Percentiles rank a stretch among this genome's conserved stretches.
Conservation (phyloP, 805 yeast species). For the Candida quercuum region DNA sequence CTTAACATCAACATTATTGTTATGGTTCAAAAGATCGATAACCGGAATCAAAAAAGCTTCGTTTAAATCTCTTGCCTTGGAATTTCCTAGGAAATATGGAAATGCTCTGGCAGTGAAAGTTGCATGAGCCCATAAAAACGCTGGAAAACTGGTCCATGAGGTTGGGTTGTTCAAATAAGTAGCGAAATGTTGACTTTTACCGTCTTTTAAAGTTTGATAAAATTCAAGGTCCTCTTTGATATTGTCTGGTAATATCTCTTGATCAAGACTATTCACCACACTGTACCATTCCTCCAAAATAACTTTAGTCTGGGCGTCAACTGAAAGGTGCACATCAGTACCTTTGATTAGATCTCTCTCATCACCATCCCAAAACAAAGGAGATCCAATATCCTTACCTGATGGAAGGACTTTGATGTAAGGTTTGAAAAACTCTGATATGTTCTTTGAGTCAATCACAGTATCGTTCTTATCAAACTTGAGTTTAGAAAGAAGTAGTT, state of each 20-base stretch:
- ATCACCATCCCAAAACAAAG: constrained; percentile 57
- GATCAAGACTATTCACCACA: constrained; percentile 19
- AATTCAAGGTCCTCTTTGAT: constrained; percentile 23
- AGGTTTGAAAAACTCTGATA: constrained; percentile 28
- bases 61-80: constrained; percentile 31
- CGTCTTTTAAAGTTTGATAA: constrained; percentile 20
- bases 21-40: constrained; percentile 75
- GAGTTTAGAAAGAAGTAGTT: constrained; percentile 36
- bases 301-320: constrained; percentile 38
- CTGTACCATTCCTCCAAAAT: constrained; percentile 59
- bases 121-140: constrained; percentile 70
- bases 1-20: constrained; percentile 49
- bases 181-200: constrained; percentile 21
- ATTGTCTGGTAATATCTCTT: constrained; percentile 8
- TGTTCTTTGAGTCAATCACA: constrained; percentile 4
- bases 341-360: constrained; percentile 53
- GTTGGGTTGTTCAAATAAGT: constrained; percentile 21
- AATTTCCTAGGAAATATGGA: constrained; percentile 54
- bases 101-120: constrained; percentile 77
- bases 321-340: constrained; percentile 60
- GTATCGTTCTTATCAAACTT: constrained; percentile 29
- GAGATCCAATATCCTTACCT: constrained; percentile 42
- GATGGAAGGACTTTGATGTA: constrained; percentile 48
- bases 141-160: constrained; percentile 61
- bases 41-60: constrained; percentile 73